Evolutionary conservation across 2,329 filamentous ascomycete species (phyloP), one percentile per base, ranked within the genome.

Genomic region (Fusarium graminum): DNA sequence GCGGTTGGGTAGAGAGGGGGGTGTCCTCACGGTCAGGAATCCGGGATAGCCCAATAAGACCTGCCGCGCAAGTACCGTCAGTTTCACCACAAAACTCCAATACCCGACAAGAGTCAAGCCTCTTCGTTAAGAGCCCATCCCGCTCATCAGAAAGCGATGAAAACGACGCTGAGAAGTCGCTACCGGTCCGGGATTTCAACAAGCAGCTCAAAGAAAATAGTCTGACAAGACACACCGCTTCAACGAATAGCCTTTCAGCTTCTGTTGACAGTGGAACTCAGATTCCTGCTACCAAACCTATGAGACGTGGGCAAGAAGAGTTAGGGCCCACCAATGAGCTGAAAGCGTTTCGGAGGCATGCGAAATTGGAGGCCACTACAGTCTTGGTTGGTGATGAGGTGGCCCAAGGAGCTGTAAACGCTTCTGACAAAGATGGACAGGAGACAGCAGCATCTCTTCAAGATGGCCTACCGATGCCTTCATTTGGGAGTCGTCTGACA

Each of bases 1-100:
- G 80, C 13, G 76, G 80, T 19, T 84, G 83, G 83, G 69, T 74
- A 29, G 66, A 71, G 36, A 72, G 60, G 22, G 59, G 41, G 32
- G 28, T 62, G 28, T 26, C 44, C 13, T 30, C 45, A 16, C 54
- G 54, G 42, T 40, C 42, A 28, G 39, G 46, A 10, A 41, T 50
- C 19, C 36, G 36, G 38, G 22, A 54, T 11, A 52, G 41, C 25
- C 17, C 45, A 11, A 19, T 30, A 10, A 28, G 53, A n/a, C 38
- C 36, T 30, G 11, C 29, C 9, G 29, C 39, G 16, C 34, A 38
- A 19, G 36, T 17, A 38, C 28, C 22, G 12, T 34, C 42, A 9
- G 28, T 29, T n/a, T 30, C 17, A 25, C 11, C 38, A 25, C 17
- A 19, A 16, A 16, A 39, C 44, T 44, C 40, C 14, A 5, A 22